Conservation (phyloP, 2,329 filamentous ascomycete species). For the Calonectria leucothoes region DNA sequence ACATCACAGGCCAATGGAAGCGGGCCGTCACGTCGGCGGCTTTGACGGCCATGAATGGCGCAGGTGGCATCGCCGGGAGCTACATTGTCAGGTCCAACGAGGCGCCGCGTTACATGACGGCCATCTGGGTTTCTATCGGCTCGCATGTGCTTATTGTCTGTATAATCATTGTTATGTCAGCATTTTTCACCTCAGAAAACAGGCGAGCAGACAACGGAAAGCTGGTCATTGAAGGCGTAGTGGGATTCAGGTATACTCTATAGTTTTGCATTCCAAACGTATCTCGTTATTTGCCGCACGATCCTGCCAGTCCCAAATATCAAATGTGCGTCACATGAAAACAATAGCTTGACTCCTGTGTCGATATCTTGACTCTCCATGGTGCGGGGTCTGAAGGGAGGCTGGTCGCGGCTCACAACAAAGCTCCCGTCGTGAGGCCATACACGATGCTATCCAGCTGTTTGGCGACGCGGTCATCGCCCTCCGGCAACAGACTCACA, state of each 20-base stretch:
- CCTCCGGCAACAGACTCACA: neutral
- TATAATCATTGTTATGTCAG: neutral
- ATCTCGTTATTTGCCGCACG: too few species aligned
- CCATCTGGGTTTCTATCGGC: slow-evolving; percentile 5
- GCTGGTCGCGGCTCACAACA: neutral
- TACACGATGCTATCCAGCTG: neutral
- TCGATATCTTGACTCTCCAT: too few species aligned
- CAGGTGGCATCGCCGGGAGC: slow-evolving; percentile 12
- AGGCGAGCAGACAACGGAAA: neutral
- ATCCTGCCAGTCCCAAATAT: too few species aligned
- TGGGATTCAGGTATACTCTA: slow-evolving; percentile 15
- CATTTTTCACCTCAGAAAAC: neutral
- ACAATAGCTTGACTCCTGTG: too few species aligned
- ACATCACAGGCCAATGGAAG: slow-evolving; percentile 16
- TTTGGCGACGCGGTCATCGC: neutral
- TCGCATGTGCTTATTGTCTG: slow-evolving; percentile 1
- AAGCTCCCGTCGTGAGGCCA: neutral
- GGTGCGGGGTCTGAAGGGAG: too few species aligned
- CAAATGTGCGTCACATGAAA: too few species aligned
- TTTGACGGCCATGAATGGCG: slow-evolving; percentile 1
- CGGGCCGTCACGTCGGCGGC: neutral
- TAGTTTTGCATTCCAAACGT: neutral
- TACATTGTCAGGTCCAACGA: slow-evolving; percentile 2
- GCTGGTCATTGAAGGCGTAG: slow-evolving; percentile 1
- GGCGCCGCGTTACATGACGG: slow-evolving; percentile 10